A percentile compares a stretch with the other conserved stretches of the same genome.
Conservation (phyloP, 805 yeast species). For the Candida adriatica region DNA sequence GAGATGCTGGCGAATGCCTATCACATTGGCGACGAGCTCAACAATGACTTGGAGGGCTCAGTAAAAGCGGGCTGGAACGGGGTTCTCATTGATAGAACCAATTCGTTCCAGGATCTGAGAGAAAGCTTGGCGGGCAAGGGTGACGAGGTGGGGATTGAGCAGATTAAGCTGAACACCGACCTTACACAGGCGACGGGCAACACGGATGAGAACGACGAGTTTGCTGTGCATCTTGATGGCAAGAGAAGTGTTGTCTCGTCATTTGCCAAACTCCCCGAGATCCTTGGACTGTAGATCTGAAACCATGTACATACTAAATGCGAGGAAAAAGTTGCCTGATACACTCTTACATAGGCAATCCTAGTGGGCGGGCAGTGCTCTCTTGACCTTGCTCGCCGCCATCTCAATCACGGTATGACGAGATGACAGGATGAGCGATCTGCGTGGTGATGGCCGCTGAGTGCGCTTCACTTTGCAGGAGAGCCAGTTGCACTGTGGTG, state of each 20-base stretch:
- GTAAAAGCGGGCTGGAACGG: slow-evolving; percentile 56
- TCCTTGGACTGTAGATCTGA: slow-evolving; percentile 4
- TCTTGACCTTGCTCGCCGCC: no score
- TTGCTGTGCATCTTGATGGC: slow-evolving; percentile 5
- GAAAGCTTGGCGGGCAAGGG: slow-evolving; percentile 4
- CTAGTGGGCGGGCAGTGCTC: no score
- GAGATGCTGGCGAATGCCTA: slow-evolving; percentile 30
- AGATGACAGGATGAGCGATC: no score
- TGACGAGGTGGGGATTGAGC: slow-evolving; percentile 9
- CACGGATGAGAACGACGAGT: no score
- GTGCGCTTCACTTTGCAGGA: no score
- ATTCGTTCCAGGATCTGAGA: slow-evolving; percentile 23
- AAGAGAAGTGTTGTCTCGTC: slow-evolving; percentile 10
- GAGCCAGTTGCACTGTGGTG: no score
- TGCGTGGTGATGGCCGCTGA: no score
- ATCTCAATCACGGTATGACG: no score
- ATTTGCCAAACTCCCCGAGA: slow-evolving; percentile 6
- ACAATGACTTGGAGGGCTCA: slow-evolving; percentile 49
- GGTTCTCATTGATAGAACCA: slow-evolving; percentile 42
- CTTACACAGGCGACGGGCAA: slow-evolving; percentile 5
- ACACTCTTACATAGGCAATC: no score
- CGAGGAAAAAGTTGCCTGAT: no score
- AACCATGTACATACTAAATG: no score
- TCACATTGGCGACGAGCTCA: slow-evolving; percentile 64
- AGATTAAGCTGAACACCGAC: slow-evolving; percentile 10